These are phyloP conservation scores for Chondrus crispus DNA, from an alignment of 23 red algal species.

Conservation along the genomic window DNA sequence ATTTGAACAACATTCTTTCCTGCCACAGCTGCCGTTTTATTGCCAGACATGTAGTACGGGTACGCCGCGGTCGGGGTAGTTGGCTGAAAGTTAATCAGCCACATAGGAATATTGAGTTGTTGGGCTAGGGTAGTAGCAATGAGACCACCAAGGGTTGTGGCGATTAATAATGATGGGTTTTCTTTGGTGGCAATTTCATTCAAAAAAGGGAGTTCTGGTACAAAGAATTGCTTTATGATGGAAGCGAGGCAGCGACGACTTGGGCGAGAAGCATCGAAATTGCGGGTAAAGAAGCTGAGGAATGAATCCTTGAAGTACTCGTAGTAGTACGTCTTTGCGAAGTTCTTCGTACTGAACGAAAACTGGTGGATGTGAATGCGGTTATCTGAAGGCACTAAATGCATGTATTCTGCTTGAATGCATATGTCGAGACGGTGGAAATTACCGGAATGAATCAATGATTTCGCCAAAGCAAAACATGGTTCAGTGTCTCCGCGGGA, in stretches of 20 bases:
- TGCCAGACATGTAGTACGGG: slow-evolving; percentile 1
- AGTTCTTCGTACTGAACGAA: no score
- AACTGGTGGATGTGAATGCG: no score
- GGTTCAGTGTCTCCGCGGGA: not conserved
- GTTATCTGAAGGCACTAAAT: not conserved
- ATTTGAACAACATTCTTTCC: not conserved
- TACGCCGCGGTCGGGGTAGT: slow-evolving; percentile 6
- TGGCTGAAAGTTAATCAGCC: slow-evolving; percentile 6
- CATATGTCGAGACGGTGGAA: not conserved
- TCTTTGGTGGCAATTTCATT: not conserved
- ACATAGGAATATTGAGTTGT: not conserved
- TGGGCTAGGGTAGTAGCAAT: not conserved
- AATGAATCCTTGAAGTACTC: no score
- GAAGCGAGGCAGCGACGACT: not conserved
- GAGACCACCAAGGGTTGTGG: not conserved
- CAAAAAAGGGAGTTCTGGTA: not conserved
- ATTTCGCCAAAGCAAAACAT: not conserved
- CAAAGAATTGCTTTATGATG: not conserved
- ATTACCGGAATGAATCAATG: not conserved
- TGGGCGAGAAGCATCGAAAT: no score
- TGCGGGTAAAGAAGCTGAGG: no score
- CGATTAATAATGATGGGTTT: not conserved
- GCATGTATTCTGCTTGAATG: not conserved
- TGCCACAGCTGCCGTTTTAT: not conserved
- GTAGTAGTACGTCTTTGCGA: no score